phyloP scores from a whole-genome alignment of 2,329 filamentous ascomycete genomes.

The Berkeleyomyces basicola region DNA sequence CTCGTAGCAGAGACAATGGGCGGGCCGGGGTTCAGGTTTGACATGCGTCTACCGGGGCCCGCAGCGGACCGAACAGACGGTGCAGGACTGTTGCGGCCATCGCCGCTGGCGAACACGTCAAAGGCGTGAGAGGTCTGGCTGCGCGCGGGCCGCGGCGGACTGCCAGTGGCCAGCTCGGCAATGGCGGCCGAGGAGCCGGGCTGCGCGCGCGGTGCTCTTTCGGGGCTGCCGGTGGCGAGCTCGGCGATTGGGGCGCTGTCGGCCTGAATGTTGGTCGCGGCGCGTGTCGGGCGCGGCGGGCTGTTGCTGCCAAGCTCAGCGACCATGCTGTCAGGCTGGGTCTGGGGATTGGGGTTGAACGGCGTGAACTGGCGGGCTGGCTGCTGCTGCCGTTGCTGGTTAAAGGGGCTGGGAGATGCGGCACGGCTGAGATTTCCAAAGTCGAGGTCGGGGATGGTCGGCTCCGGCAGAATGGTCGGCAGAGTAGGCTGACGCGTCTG shows the following conservation, averaged over 20 bases:
- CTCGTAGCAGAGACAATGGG: neutral
- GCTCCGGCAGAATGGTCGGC: constrained; percentile 11
- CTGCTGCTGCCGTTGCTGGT: constrained; percentile 15
- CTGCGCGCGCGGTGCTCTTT: constrained; percentile 7
- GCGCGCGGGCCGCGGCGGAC: constrained; percentile 10
- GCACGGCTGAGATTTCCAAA: constrained; percentile 2
- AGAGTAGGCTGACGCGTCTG: constrained; percentile 14
- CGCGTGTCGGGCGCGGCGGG: constrained; percentile 16
- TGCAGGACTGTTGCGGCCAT: constrained; percentile 21
- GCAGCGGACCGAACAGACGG: constrained; percentile 16
- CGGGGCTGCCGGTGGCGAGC: neutral
- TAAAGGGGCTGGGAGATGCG: constrained; percentile 14
- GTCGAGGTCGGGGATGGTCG: constrained; percentile 4
- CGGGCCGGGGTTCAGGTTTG: neutral
- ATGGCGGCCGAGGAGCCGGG: constrained; percentile 9
- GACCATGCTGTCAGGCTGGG: constrained; percentile 17
- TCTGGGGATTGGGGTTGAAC: constrained; percentile 7
- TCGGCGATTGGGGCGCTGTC: neutral
- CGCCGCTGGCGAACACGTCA: constrained; percentile 21
- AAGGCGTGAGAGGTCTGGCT: constrained; percentile 12
- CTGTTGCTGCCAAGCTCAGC: constrained; percentile 19
- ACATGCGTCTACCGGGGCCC: neutral
- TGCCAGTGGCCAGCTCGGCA: neutral
- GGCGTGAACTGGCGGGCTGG: constrained; percentile 13
- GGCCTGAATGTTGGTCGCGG: constrained; percentile 4